Percentiles rank a stretch among this genome's conserved stretches.
Evolutionary conservation across 2,329 filamentous ascomycete species (phyloP).

Genomic region (Cercospora brassicicola): DNA sequence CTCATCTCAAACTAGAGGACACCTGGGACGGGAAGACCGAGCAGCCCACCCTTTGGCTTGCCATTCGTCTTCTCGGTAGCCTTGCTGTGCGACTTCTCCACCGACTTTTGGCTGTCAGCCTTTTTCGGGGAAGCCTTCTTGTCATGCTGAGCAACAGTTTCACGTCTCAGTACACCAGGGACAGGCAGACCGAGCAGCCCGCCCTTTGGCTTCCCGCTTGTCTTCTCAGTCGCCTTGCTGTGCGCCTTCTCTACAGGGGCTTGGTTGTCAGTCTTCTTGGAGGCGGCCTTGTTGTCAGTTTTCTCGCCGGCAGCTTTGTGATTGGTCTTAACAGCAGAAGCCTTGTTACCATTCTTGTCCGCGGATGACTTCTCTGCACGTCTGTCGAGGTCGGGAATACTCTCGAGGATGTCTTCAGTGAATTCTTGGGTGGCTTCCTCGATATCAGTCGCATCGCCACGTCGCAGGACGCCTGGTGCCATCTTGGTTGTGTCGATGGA

Average conservation of each 20-base stretch:
- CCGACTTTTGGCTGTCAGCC: no score
- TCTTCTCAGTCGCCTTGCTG: neutral
- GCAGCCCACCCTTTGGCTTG: neutral
- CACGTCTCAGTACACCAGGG: neutral
- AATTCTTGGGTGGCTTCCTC: neutral
- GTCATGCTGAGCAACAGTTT: no score
- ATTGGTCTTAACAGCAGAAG: neutral
- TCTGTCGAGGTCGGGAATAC: neutral
- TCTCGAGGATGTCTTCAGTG: neutral
- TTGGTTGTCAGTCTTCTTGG: no score
- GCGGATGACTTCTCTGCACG: neutral
- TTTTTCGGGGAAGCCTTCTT: no score
- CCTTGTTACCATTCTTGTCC: neutral
- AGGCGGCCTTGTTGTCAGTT: neutral
- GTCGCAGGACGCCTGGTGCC: neutral
- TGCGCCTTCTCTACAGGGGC: no score
- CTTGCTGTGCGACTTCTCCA: neutral
- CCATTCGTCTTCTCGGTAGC: neutral
- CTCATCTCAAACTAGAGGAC: neutral
- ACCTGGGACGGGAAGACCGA: neutral
- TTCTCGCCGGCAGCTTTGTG: neutral
- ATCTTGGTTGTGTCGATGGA: neutral
- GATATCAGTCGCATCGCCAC: neutral
- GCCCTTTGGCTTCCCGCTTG: neutral
- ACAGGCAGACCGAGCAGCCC: neutral